These are phyloP conservation scores for Rhodotorula sp. DNA, from an alignment of 1,284 basidiomycete genomes.

Conservation along the genomic window DNA sequence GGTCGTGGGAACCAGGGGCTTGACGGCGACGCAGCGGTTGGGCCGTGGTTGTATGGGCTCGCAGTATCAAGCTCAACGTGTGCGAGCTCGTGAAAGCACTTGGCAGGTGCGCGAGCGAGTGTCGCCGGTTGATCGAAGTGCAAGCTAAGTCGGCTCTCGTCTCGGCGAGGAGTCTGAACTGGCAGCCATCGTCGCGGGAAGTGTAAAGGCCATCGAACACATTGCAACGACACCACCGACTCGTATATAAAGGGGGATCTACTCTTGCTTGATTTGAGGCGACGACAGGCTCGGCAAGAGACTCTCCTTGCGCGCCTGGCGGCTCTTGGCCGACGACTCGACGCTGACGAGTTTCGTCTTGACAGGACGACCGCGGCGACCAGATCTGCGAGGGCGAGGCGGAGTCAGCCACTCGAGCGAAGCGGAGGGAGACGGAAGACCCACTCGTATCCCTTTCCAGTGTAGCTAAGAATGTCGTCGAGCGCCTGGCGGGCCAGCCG, in stretches of 20 bases:
- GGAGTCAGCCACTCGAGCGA: neutral
- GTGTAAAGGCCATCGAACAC: no score
- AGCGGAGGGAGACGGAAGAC: neutral
- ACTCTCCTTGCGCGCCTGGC: conserved; percentile 25
- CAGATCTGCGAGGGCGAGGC: conserved; percentile 50
- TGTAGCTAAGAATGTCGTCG: conserved; percentile 78
- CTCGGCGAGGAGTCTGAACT: no score
- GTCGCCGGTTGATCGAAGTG: no score
- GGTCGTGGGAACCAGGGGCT: neutral
- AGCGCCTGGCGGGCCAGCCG: conserved; percentile 69
- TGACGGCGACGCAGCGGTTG: neutral
- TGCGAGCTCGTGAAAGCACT: neutral
- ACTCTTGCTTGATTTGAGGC: conserved; percentile 19
- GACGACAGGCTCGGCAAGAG: conserved; percentile 17
- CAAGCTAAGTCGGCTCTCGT: no score
- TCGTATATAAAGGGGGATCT: no score
- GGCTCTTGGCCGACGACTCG: conserved; percentile 22
- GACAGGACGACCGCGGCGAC: conserved; percentile 62
- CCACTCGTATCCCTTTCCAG: conserved; percentile 73
- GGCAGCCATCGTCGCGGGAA: no score
- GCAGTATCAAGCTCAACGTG: neutral
- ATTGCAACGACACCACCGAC: no score
- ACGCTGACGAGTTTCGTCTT: conserved; percentile 20
- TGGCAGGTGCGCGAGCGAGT: no score
- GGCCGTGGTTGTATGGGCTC: neutral